Evolutionary conservation across 805 yeast species (phyloP).

Genomic region (Cyberlindnera mycetangii): DNA sequence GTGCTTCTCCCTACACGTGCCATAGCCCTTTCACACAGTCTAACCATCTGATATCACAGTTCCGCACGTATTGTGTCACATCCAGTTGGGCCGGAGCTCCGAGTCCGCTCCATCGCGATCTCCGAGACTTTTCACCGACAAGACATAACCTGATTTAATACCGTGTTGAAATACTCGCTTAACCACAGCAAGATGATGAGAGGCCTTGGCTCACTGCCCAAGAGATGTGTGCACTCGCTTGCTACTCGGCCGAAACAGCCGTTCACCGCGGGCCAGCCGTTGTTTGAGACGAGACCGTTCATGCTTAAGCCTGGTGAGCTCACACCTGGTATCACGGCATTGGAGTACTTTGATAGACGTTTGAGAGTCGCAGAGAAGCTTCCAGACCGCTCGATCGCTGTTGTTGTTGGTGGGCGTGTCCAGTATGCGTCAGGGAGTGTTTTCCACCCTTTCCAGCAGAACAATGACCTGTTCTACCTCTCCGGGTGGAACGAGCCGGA

Average conservation of each 20-base stretch:
- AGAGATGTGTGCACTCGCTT: slow-evolving; percentile 3
- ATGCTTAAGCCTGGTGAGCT: slow-evolving; percentile 71
- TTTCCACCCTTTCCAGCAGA: slow-evolving; percentile 89
- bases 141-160: no score
- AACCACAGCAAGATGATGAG: no score
- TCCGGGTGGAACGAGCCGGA: slow-evolving; percentile 95
- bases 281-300: slow-evolving; percentile 80
- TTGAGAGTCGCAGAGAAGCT: slow-evolving; percentile 51
- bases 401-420: slow-evolving; percentile 67
- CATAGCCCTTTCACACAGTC: no score
- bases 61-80: no score
- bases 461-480: slow-evolving; percentile 80
- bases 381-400: slow-evolving; percentile 64
- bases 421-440: slow-evolving; percentile 89
- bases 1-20: no score
- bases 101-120: no score
- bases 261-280: slow-evolving; percentile 75
- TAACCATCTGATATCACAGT: no score
- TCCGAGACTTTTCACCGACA: no score
- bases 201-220: no score
- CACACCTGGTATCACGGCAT: slow-evolving; percentile 83
- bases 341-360: slow-evolving; percentile 78
- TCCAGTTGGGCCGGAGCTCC: no score
- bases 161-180: no score
- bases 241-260: slow-evolving; percentile 23